These are phyloP conservation scores for Warburgia ugandensis DNA, from an alignment of 164 flowering plant species.

Conservation along the genomic window DNA sequence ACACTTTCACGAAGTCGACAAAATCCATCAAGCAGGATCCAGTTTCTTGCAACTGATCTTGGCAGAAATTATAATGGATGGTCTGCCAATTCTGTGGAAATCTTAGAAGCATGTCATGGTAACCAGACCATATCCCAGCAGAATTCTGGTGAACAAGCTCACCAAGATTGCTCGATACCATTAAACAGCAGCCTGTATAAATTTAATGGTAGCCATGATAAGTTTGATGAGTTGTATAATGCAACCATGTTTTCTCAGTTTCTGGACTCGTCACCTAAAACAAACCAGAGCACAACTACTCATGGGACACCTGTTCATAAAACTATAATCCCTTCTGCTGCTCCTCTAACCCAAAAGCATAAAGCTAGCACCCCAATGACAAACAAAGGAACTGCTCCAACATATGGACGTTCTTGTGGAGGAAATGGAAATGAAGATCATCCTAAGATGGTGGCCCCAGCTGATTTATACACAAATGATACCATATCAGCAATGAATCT, in stretches of 20 bases:
- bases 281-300: no score
- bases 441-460: conserved; percentile 18
- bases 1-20: conserved; percentile 18
- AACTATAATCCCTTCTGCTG: no score
- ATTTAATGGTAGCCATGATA: no score
- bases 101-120: conserved; percentile 15
- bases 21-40: conserved; percentile 19
- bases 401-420: conserved; percentile 13
- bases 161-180: conserved; percentile 12
- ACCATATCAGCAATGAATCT: conserved; percentile 62
- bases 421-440: conserved; percentile 24
- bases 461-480: conserved; percentile 49
- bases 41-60: conserved; percentile 19
- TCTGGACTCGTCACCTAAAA: no score
- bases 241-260: no score
- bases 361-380: no score
- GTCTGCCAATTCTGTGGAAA: conserved; percentile 17
- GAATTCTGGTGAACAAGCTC: conserved; percentile 14
- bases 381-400: no score
- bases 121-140: conserved; percentile 17
- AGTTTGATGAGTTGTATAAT: no score
- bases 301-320: no score
- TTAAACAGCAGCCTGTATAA: conserved; percentile 11
- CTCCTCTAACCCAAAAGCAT: no score
- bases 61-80: conserved; percentile 13